Conservation (phyloP, 2,329 filamentous ascomycete species). For the Xylaria arbuscula region DNA sequence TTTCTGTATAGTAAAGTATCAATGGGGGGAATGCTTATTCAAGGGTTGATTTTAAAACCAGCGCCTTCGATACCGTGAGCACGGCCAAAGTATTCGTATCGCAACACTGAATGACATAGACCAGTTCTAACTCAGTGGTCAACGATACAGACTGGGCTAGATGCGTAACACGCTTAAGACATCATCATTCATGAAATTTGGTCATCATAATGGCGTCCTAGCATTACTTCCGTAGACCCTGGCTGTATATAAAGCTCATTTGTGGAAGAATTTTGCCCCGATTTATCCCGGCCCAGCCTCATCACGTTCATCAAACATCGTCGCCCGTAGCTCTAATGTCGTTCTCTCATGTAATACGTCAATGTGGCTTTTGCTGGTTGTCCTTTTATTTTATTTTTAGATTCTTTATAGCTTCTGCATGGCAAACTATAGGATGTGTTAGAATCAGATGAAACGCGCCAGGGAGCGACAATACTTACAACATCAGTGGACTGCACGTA, state of each 20-base stretch:
- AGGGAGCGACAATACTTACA: constrained; percentile 56
- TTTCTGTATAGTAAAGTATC: constrained; percentile 28
- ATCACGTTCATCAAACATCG: constrained; percentile 49
- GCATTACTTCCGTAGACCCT: constrained; percentile 40
- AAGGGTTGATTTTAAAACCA: background rate
- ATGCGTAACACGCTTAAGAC: constrained; percentile 15
- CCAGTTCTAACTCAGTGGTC: constrained; percentile 2
- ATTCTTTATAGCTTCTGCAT: constrained; percentile 89
- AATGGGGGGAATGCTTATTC: constrained; percentile 7
- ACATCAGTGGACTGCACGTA: constrained; percentile 95
- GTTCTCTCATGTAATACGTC: constrained; percentile 49
- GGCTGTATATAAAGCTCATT: constrained; percentile 44
- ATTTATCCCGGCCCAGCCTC: constrained; percentile 45
- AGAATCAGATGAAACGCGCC: constrained; percentile 15
- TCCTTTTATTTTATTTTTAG: constrained; percentile 11
- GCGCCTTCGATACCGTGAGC: background rate
- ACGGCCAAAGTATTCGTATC: background rate
- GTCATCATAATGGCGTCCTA: constrained; percentile 41
- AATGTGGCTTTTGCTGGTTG: constrained; percentile 40
- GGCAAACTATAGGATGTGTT: constrained; percentile 61
- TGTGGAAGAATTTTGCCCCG: constrained; percentile 38
- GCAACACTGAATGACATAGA: background rate
- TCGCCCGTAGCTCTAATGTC: constrained; percentile 45
- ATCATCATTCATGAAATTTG: constrained; percentile 30
- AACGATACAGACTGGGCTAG: background rate